Base-by-base conservation (phyloP, 129 eudicot genomes). In the Mikania micrantha region DNA sequence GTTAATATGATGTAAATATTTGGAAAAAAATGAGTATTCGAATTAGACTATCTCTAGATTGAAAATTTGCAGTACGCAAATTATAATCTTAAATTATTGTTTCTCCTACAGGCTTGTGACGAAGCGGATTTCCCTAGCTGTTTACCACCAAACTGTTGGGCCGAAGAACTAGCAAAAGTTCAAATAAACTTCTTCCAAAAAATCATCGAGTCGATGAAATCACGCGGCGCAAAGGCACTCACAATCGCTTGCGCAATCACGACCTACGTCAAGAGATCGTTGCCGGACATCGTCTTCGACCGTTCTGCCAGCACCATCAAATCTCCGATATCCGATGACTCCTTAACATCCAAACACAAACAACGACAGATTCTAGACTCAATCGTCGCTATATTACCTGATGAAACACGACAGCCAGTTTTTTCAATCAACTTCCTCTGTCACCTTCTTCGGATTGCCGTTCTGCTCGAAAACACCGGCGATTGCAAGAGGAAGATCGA, bases 61-160 rank as follows among this genome's bases (percentile, higher is more conserved):
- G 38, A 34, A 7, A 34, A 34, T 3, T 34, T 34, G 5, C 38
- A 34, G 3, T 4, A 4, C 9, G 1, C 39, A 4, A 36, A 36
- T 36, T 36, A 36, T 36, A 36, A 7, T 2, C 41, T 36, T 36
- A 2, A 36, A 36, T 36, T 36, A 8, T 42, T 42, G n/a, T 42
- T 25, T 11, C 10, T 29, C 44, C 64, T 56, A 29, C 76, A 88
- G 98, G 91, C 92, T 34, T 88, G 98, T 63, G 83, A 74, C 24
- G 98, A 93, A 83, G 95, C 96, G 0, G 84, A 81, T 67, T 88
- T 86, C 45, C 98, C 98, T 15, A 88, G 95, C 80, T 87, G 91
- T 11, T 86, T 90, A 41, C 98, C 98, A 3, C 90, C 95, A 64
- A 88, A 93, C 42, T 93, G 95, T 95, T 93, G 98, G 98, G 83